Evolutionary conservation across 2,329 filamentous ascomycete genomes (phyloP).

Genomic region (Teratosphaeria nubilosa): DNA sequence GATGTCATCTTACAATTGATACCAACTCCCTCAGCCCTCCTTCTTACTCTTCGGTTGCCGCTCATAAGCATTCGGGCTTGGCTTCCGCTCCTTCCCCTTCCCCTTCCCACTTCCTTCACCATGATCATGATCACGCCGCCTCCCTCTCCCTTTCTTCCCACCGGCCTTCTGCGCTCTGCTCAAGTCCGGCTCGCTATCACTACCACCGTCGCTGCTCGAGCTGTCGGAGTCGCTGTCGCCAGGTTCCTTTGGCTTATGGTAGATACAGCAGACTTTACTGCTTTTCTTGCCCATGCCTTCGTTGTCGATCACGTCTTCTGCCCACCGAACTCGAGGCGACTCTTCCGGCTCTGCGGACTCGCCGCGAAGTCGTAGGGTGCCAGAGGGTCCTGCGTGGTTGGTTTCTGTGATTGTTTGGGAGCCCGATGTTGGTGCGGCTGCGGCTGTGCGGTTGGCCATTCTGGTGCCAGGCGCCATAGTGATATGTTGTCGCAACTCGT

Average conservation of each 20-base stretch:
- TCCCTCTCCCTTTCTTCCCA: constrained; percentile 40
- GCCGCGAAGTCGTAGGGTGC: constrained; percentile 32
- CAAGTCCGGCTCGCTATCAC: constrained; percentile 46
- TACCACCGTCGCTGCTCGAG: constrained; percentile 45
- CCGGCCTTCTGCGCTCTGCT: constrained; percentile 36
- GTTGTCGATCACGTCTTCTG: constrained; percentile 87
- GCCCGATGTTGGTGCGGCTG: constrained; percentile 15
- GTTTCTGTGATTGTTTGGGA: constrained; percentile 23
- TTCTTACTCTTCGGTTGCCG: constrained; percentile 50
- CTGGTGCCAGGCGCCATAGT: not conserved
- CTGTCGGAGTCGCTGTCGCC: constrained; percentile 69
- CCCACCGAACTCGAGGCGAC: constrained; percentile 71
- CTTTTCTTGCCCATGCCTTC: constrained; percentile 89
- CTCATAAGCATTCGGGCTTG: constrained; percentile 75
- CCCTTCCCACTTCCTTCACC: constrained; percentile 25
- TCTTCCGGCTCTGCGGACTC: constrained; percentile 25
- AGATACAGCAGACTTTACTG: constrained; percentile 99
- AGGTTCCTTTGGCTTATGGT: constrained; percentile 71
- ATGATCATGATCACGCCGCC: constrained; percentile 50
- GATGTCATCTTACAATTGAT: not conserved
- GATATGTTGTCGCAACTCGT: not conserved
- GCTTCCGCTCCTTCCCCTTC: constrained; percentile 38
- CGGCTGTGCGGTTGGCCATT: constrained; percentile 11
- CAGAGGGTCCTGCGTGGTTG: constrained; percentile 17
- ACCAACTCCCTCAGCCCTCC: constrained; percentile 13